phyloP scores from a whole-genome alignment of 805 yeast species.

The Starmerella bombicola region DNA sequence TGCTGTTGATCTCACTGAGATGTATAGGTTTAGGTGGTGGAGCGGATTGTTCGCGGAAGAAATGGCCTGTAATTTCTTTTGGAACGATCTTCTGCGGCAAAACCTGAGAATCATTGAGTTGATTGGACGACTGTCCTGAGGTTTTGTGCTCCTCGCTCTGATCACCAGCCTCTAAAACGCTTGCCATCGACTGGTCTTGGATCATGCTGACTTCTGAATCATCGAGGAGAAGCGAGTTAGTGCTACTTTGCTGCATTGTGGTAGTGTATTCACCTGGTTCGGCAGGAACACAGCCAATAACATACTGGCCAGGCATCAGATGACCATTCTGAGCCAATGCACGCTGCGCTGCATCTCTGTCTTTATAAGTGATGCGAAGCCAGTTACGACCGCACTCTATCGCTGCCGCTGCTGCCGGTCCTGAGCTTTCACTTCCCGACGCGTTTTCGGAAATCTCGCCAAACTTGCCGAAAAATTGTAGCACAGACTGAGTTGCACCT shows the following conservation, averaged over 20 bases:
- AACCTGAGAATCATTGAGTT: background rate
- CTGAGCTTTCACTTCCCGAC: constrained; percentile 16
- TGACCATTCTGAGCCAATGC: constrained; percentile 78
- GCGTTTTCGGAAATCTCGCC: constrained; percentile 66
- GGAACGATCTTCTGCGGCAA: constrained; percentile 9
- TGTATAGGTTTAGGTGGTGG: background rate
- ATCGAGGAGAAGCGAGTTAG: constrained; percentile 21
- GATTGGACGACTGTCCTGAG: background rate
- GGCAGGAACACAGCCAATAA: constrained; percentile 53
- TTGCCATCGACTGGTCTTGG: constrained; percentile 16
- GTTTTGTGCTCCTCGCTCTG: background rate
- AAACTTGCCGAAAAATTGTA: constrained; percentile 63
- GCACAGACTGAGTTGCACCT: constrained; percentile 48
- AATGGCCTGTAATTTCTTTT: constrained; percentile 1
- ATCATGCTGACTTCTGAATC: constrained; percentile 16
- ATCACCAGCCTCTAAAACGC: constrained; percentile 2
- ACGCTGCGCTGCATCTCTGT: constrained; percentile 59
- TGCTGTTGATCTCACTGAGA: constrained; percentile 1
- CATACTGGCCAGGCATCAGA: constrained; percentile 47
- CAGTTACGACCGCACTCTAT: constrained; percentile 77
- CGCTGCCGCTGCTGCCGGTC: constrained; percentile 33
- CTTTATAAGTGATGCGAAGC: constrained; percentile 80
- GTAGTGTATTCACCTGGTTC: constrained; percentile 12
- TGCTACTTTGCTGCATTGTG: constrained; percentile 13
- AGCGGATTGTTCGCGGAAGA: constrained; percentile 4